Conservation (phyloP, 2,329 filamentous ascomycete genomes). For the Magnaporthiopsis incrustans region DNA sequence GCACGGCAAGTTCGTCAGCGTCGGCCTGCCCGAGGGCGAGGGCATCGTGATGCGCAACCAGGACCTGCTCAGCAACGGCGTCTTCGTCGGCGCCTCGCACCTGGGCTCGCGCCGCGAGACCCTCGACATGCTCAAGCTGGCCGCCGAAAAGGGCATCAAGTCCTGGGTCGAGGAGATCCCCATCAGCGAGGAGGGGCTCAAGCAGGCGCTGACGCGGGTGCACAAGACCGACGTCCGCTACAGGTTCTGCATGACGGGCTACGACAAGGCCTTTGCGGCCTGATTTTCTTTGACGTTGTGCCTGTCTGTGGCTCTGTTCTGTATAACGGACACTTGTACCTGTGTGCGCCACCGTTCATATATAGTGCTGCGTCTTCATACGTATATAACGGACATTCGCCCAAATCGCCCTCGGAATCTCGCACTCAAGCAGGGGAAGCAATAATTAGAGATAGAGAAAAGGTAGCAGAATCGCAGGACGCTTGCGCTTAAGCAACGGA, state of each 20-base stretch:
- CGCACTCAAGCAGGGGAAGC: too few relatives aligned
- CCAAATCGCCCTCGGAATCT: too few relatives aligned
- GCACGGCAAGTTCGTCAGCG: slow-evolving; percentile 71
- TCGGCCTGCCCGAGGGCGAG: slow-evolving; percentile 71
- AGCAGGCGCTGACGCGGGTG: slow-evolving; percentile 60
- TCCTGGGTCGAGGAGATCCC: slow-evolving; percentile 67
- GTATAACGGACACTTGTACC: not conserved
- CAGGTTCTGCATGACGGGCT: slow-evolving; percentile 66
- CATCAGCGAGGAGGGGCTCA: slow-evolving; percentile 64
- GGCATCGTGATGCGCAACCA: slow-evolving; percentile 55
- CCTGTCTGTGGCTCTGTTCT: not conserved
- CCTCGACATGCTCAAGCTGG: slow-evolving; percentile 63
- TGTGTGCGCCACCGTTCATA: too few relatives aligned
- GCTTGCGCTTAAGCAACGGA: too few relatives aligned
- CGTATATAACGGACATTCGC: too few relatives aligned
- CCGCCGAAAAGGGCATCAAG: slow-evolving; percentile 59
- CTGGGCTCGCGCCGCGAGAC: slow-evolving; percentile 63
- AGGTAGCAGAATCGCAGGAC: too few relatives aligned
- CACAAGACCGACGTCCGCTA: slow-evolving; percentile 65
- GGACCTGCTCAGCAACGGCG: slow-evolving; percentile 21
- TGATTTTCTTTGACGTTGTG: not conserved
- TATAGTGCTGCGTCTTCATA: too few relatives aligned
- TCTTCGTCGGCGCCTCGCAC: slow-evolving; percentile 55
- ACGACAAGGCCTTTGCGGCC: slow-evolving; percentile 56
- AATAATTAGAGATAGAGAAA: too few relatives aligned